Base-by-base conservation (phyloP, 371 early-diverging fungal species). In the Coemansia linderi region DNA sequence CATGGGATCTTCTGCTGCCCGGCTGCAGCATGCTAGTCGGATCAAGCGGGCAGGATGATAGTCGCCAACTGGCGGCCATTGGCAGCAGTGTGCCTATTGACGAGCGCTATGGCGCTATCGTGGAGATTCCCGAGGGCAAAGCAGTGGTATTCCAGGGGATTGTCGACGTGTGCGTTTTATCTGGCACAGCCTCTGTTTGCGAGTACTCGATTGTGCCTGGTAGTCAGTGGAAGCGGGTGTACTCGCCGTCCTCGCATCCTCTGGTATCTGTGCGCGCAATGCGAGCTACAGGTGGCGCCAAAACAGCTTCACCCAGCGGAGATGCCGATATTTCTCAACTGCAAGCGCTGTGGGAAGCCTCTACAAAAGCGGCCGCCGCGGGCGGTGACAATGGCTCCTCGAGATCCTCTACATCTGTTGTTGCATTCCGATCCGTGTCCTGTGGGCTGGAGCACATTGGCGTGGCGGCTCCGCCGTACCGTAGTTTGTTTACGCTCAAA, bases 391-490 rank as follows among this genome's bases (percentile, higher is more conserved):
- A n/a, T 15, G 37, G 33, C 4, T 15, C 13, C 24, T 1, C 12
- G 13, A 38, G 46, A 9, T 27, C 8, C 15, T 36, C 59, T 1
- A 19, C 38, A 17, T 22, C 69, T 2, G 61, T 80, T 22, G 59
- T 80, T 19, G 81, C 66, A 6, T 33, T 81, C 15, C 46, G 75
- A 15, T 43, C 65, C 19, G 81, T 71, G 3, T 38, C 40, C 31
- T 74, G 73, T n/a, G 81, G 81, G 3, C 50, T 80, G 36, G 71
- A 69, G n/a, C 17, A 66, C 3, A 71, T 81, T 31, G 81, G 72
- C 2, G 17, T 17, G 3, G 71, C 61, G 1, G 72, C 75, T 10
- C 74, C 75, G 17, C 60, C 66, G 0, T 80, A 71, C 27, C 68
- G 67, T 12, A 44, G 19, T 12, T 22, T 81, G 22, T 79, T 81